phyloP scores from a whole-genome alignment of 2,329 filamentous ascomycete species.

The Dactylella cylindrospora region DNA sequence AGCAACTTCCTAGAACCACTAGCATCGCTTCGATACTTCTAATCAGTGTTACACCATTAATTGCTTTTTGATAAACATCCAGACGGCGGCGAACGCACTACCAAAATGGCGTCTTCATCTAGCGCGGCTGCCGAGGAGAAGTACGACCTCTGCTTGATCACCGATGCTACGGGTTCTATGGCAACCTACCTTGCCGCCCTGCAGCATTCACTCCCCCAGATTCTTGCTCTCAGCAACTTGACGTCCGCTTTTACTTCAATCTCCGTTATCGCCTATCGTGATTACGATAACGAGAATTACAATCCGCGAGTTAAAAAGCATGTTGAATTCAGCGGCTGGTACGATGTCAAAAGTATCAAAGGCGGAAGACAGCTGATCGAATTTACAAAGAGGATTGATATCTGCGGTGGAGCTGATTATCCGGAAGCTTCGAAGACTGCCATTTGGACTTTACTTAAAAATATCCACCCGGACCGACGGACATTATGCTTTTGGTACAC shows the following conservation, averaged over 20 bases:
- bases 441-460: conserved; percentile 55
- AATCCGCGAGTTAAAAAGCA: conserved; percentile 45
- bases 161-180: conserved; percentile 58
- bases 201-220: conserved; percentile 56
- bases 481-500: conserved; percentile 58
- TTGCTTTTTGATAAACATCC: too few species aligned
- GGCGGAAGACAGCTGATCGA: conserved; percentile 49
- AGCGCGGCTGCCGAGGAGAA: conserved; percentile 22
- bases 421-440: conserved; percentile 58
- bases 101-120: conserved; percentile 14
- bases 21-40: not conserved
- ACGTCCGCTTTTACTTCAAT: conserved; percentile 58
- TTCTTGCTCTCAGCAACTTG: conserved; percentile 57
- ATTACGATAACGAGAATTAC: conserved; percentile 54
- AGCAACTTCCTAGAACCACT: not conserved
- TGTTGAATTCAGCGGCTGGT: conserved; percentile 59
- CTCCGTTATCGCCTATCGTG: conserved; percentile 58
- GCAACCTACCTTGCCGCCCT: conserved; percentile 54
- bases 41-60: not conserved
- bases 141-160: conserved; percentile 57
- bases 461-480: conserved; percentile 57
- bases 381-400: conserved; percentile 51
- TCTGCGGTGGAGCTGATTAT: conserved; percentile 53
- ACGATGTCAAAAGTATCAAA: conserved; percentile 50
- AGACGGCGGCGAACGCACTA: too few species aligned